These are phyloP conservation scores for Clitopilus hobsonii DNA, from an alignment of 768 basidiomycete genomes.

Conservation along the genomic window DNA sequence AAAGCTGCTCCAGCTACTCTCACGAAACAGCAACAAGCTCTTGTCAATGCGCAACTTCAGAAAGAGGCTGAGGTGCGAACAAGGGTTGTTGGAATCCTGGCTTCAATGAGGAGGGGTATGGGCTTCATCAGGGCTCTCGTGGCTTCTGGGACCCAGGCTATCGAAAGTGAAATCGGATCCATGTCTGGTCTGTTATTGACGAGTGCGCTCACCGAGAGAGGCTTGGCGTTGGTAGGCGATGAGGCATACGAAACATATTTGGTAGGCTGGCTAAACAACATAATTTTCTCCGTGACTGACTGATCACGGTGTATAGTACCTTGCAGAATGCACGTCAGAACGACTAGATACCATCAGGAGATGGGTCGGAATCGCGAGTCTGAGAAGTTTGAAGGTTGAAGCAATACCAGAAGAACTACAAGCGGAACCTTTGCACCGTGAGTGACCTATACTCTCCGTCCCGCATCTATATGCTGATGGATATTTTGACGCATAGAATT, in stretches of 20 bases:
- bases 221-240: slow-evolving; percentile 56
- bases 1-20: slow-evolving; percentile 52
- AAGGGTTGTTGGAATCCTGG: slow-evolving; percentile 50
- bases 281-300: background rate
- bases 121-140: slow-evolving; percentile 65
- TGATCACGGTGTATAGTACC: slow-evolving; percentile 35
- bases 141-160: slow-evolving; percentile 39
- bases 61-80: slow-evolving; percentile 71
- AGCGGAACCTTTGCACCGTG: slow-evolving; percentile 66
- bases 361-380: slow-evolving; percentile 81
- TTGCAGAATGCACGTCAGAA: slow-evolving; percentile 70
- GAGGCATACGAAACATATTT: slow-evolving; percentile 74
- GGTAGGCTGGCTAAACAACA: slow-evolving; percentile 36
- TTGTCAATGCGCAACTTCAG: slow-evolving; percentile 79
- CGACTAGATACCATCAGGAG: slow-evolving; percentile 62
- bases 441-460: slow-evolving; percentile 20
- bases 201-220: slow-evolving; percentile 52
- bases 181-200: slow-evolving; percentile 60
- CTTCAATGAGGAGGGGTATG: slow-evolving; percentile 60
- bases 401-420: slow-evolving; percentile 69
- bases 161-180: slow-evolving; percentile 50
- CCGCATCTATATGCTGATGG: background rate
- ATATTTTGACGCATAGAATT: slow-evolving; percentile 47
- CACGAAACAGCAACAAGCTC: slow-evolving; percentile 80
- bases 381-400: slow-evolving; percentile 64